phyloP scores from a whole-genome alignment of 495 filamentous ascomycete species.

The Chaetomidium leptoderma region DNA sequence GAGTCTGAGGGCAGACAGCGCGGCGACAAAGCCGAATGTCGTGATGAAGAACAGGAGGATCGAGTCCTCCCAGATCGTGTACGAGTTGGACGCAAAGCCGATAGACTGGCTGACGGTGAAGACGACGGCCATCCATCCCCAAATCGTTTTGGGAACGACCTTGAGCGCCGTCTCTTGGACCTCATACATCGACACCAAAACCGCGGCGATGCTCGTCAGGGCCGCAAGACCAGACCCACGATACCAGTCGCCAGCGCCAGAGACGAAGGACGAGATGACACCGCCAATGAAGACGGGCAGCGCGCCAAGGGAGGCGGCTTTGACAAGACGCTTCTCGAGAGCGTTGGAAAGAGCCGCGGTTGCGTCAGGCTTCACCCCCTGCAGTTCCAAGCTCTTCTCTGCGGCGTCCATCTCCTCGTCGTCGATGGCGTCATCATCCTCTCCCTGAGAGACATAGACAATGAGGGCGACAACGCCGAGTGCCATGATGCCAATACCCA shows the following conservation, averaged over 20 bases:
- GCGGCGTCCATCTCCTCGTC: constrained; percentile 43
- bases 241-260: constrained; percentile 38
- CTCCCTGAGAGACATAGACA: constrained; percentile 59
- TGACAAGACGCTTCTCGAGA: constrained; percentile 36
- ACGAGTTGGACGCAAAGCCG: constrained; percentile 95
- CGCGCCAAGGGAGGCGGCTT: constrained; percentile 33
- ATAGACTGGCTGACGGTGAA: constrained; percentile 78
- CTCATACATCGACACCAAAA: constrained; percentile 52
- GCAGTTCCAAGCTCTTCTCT: constrained; percentile 41
- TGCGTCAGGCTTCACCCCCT: constrained; percentile 29
- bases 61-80: constrained; percentile 97
- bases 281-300: constrained; percentile 28
- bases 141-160: constrained; percentile 73
- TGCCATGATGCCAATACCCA: constrained; percentile 68
- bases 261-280: constrained; percentile 26
- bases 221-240: constrained; percentile 47
- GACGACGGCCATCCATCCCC: constrained; percentile 79
- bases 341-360: constrained; percentile 28
- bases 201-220: constrained; percentile 59
- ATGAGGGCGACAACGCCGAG: constrained; percentile 61
- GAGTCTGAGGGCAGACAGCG: constrained; percentile 70
- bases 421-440: constrained; percentile 42
- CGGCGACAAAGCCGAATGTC: constrained; percentile 72
- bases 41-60: constrained; percentile 87
- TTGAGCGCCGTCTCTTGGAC: constrained; percentile 45